A percentile compares a stretch with the other conserved stretches of the same genome.
phyloP scores from a whole-genome alignment of 2,329 filamentous ascomycete species.

The Periglandula ipomoeae region DNA sequence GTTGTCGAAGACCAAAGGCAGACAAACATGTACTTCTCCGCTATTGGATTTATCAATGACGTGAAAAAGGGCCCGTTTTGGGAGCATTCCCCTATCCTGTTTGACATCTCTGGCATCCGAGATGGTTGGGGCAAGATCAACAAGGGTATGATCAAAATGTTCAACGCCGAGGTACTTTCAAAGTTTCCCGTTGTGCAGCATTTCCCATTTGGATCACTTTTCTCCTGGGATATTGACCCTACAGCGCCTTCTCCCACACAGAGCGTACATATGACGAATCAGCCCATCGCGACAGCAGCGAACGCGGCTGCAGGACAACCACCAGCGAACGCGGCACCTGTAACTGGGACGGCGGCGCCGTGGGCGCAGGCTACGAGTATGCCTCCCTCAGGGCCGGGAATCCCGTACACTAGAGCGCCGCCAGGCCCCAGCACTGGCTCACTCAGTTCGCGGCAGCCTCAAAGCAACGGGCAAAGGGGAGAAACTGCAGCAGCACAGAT shows the following conservation, averaged over 20 bases:
- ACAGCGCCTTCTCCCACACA: conserved; percentile 39
- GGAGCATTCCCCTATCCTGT: conserved; percentile 92
- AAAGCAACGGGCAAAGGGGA: conserved; percentile 12
- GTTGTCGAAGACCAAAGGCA: conserved; percentile 56
- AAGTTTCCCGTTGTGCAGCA: conserved; percentile 99
- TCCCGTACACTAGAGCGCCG: conserved; percentile 29
- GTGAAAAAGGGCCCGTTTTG: conserved; percentile 96
- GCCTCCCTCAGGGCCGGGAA: conserved; percentile 26
- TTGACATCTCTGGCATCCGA: conserved; percentile 84
- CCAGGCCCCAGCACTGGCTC: conserved; percentile 20
- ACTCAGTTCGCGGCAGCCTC: conserved; percentile 13
- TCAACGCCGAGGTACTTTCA: conserved; percentile 87
- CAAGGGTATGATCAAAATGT: conserved; percentile 99
- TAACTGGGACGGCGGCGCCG: conserved; percentile 31
- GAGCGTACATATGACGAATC: conserved; percentile 49
- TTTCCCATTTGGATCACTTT: conserved; percentile 75
- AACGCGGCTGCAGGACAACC: conserved; percentile 5
- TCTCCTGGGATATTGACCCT: conserved; percentile 64
- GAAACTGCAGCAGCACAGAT: conserved; percentile 30
- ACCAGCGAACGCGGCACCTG: conserved; percentile 14
- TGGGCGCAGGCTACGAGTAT: conserved; percentile 35
- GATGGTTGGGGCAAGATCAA: conserved; percentile 99
- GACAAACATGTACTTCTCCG: conserved; percentile 84
- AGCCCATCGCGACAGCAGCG: conserved; percentile 26
- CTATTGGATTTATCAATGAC: conserved; percentile 93